A percentile compares a stretch with the other conserved stretches of the same genome.
Conservation (phyloP, 306 rosid species). For the Mimosa bimucronata region DNA sequence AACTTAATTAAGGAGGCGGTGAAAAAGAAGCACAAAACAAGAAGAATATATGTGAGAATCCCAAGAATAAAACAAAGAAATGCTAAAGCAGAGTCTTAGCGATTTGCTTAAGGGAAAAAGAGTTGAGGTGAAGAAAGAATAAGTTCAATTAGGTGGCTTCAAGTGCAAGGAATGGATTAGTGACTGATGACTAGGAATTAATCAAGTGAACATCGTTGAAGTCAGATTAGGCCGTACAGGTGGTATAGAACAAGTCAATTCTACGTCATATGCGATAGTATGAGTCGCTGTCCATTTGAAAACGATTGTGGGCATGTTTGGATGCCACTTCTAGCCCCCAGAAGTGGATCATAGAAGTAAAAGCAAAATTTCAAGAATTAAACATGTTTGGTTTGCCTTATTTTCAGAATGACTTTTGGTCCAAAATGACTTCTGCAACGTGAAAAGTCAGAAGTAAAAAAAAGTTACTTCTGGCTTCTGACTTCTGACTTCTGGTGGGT, state of each 20-base stretch:
- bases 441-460: too few species aligned
- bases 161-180: not conserved
- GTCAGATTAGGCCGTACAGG: not conserved
- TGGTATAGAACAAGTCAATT: not conserved
- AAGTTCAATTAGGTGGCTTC: not conserved
- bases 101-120: not conserved
- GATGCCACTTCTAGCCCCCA: too few species aligned
- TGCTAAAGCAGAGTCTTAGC: not conserved
- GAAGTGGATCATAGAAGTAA: too few species aligned
- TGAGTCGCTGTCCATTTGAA: not conserved
- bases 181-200: not conserved
- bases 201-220: not conserved
- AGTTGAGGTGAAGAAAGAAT: not conserved
- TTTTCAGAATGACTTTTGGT: too few species aligned
- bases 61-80: not conserved
- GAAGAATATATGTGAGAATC: slow-evolving; percentile 7
- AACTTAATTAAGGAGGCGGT: not conserved
- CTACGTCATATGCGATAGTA: not conserved
- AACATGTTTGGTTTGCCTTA: too few species aligned
- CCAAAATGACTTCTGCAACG: too few species aligned
- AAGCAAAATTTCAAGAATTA: too few species aligned
- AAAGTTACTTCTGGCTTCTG: too few species aligned
- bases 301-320: too few species aligned
- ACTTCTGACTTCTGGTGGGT: too few species aligned
- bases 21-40: not conserved